Conservation (phyloP, 768 basidiomycete species). For the Plicaturopsis crispa region DNA sequence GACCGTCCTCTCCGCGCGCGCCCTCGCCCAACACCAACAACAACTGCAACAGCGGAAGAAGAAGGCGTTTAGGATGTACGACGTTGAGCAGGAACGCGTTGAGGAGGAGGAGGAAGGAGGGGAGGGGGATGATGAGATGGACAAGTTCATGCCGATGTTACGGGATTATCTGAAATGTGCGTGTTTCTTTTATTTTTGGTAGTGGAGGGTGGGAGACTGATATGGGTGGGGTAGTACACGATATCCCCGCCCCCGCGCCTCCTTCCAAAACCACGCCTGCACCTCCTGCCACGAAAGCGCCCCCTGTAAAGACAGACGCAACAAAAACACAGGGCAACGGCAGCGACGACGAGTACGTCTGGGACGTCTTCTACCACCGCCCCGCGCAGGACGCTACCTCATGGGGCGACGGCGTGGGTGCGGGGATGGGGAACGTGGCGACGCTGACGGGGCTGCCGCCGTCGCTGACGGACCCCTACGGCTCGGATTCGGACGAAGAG, state of each 20-base stretch:
- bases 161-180: conserved; percentile 63
- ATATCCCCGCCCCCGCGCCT: conserved; percentile 13
- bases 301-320: conserved; percentile 1
- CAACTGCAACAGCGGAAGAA: too few relatives aligned
- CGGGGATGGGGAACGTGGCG: conserved; percentile 46
- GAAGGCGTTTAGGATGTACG: conserved; percentile 59
- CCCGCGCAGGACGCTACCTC: conserved; percentile 51
- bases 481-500: conserved; percentile 58
- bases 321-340: not conserved
- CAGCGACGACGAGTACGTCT: conserved; percentile 58
- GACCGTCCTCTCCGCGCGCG: conserved; percentile 46
- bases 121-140: conserved; percentile 50
- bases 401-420: conserved; percentile 56
- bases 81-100: conserved; percentile 51
- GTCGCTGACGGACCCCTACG: conserved; percentile 44
- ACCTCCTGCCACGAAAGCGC: conserved; percentile 1
- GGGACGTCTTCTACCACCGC: conserved; percentile 77
- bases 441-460: conserved; percentile 63
- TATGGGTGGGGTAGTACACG: conserved; percentile 29
- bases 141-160: conserved; percentile 72
- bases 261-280: conserved; percentile 7
- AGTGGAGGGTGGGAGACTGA: too few relatives aligned
- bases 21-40: conserved; percentile 18
- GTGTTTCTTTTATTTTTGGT: too few relatives aligned
- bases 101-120: too few relatives aligned